phyloP scores from a whole-genome alignment of 768 basidiomycete genomes.

The Podaxis sp. region DNA sequence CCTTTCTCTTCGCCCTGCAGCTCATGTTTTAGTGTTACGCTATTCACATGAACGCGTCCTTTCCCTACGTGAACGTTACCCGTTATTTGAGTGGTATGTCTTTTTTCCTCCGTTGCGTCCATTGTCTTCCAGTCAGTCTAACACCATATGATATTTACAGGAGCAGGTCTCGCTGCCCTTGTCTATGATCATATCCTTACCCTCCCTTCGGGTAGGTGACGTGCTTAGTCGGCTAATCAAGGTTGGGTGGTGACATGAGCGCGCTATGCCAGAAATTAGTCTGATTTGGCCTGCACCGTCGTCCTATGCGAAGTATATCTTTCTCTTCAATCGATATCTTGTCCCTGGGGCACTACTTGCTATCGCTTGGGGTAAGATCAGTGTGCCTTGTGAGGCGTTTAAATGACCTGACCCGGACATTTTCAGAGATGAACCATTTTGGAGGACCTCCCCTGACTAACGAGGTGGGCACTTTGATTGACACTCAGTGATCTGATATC shows the following conservation, averaged over 20 bases:
- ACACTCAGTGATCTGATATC: not conserved
- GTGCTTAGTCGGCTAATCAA: not conserved
- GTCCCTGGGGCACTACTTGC: not conserved
- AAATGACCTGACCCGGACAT: not conserved
- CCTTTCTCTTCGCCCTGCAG: not conserved
- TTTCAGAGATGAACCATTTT: conserved; percentile 7
- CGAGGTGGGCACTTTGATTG: not conserved
- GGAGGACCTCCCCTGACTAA: not conserved
- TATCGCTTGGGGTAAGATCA: not conserved
- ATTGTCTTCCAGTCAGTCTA: not conserved
- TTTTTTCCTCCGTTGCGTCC: not conserved
- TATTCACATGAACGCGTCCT: not conserved
- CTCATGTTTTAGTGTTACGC: not conserved
- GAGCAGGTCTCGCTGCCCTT: conserved; percentile 10
- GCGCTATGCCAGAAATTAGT: not conserved
- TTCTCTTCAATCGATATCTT: conserved; percentile 1
- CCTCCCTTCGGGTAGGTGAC: not conserved
- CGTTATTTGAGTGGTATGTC: conserved; percentile 12
- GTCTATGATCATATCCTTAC: conserved; percentile 9
- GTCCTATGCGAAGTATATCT: conserved; percentile 1
- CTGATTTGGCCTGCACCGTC: conserved; percentile 7
- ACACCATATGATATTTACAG: not conserved
- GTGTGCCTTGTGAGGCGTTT: not conserved
- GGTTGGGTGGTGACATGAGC: not conserved
- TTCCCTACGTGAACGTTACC: conserved; percentile 4